These are phyloP conservation scores for Pythium vanterpoolii DNA, from an alignment of 352 stramenopile species.

Conservation along the genomic window DNA sequence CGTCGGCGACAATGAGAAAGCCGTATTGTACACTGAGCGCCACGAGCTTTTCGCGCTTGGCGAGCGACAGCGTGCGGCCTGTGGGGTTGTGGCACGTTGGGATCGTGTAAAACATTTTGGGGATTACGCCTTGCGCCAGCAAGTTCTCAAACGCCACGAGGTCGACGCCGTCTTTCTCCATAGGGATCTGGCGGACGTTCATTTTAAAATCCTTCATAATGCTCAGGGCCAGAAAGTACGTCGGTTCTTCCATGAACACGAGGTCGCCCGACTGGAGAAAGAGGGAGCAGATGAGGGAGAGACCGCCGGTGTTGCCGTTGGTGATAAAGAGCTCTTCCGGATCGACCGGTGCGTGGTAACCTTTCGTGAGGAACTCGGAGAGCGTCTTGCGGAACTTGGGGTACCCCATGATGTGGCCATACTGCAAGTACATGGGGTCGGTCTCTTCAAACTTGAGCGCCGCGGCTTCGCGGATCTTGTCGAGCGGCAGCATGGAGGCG, in stretches of 20 bases:
- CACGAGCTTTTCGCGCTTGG: constrained; percentile 86
- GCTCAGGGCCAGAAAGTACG: constrained; percentile 91
- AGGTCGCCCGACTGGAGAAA: constrained; percentile 87
- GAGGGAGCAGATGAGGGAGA: constrained; percentile 89
- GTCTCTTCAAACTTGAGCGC: constrained; percentile 81
- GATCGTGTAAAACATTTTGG: constrained; percentile 94
- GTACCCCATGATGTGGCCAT: constrained; percentile 87
- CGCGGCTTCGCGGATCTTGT: constrained; percentile 79
- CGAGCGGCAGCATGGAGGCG: constrained; percentile 76
- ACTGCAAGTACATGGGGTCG: constrained; percentile 88
- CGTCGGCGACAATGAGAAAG: constrained; percentile 91
- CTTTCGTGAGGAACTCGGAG: constrained; percentile 73
- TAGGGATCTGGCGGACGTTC: constrained; percentile 86
- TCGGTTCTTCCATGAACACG: constrained; percentile 92
- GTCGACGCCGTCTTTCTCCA: constrained; percentile 86
- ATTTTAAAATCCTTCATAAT: constrained; percentile 96
- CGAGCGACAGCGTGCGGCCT: constrained; percentile 77
- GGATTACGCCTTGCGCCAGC: constrained; percentile 66
- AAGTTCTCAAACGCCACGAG: constrained; percentile 85
- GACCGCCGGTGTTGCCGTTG: constrained; percentile 90
- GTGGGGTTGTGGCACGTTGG: constrained; percentile 95
- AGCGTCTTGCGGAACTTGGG: constrained; percentile 80
- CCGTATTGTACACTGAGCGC: constrained; percentile 86
- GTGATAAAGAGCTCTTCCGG: constrained; percentile 90
- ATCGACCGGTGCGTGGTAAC: constrained; percentile 73